Conservation (phyloP, 306 rosid species). For the barrel medic (Medicago truncatula) region DNA sequence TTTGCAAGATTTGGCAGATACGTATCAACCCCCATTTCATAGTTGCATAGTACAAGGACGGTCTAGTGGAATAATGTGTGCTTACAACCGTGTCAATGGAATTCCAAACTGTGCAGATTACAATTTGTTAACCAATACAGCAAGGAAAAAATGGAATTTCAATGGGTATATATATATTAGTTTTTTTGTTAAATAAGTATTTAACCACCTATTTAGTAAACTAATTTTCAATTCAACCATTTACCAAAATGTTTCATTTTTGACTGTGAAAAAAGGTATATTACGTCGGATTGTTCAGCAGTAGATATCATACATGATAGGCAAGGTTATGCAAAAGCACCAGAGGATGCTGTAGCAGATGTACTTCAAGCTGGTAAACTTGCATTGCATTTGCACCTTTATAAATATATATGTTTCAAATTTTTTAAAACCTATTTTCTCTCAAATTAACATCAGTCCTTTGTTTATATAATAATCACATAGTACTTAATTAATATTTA, state of each 20-base stretch:
- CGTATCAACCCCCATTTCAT: slow-evolving; percentile 87
- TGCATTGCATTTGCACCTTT: not conserved
- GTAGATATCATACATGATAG: slow-evolving; percentile 60
- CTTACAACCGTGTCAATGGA: slow-evolving; percentile 88
- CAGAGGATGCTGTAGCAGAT: slow-evolving; percentile 83
- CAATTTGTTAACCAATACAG: slow-evolving; percentile 64
- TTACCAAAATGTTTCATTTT: not conserved
- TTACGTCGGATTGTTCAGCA: slow-evolving; percentile 89
- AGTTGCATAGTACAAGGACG: slow-evolving; percentile 71
- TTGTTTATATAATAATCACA: no score
- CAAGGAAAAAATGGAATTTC: slow-evolving; percentile 77
- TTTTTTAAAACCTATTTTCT: no score
- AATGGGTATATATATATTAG: slow-evolving; percentile 56
- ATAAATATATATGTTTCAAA: not conserved
- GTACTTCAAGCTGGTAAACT: slow-evolving; percentile 78
- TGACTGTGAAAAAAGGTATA: slow-evolving; percentile 57
- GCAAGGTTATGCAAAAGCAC: slow-evolving; percentile 63
- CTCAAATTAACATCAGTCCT: no score
- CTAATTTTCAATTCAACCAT: slow-evolving; percentile 12
- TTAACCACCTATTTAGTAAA: not conserved
- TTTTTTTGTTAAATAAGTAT: no score
- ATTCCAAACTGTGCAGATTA: slow-evolving; percentile 86
- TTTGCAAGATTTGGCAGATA: slow-evolving; percentile 83
- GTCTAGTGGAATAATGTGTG: slow-evolving; percentile 96
- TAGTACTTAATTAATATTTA: no score